A percentile compares a stretch with the other conserved stretches of the same genome.
Evolutionary conservation across 306 rosid species (phyloP).

Genomic region (Echinosophora koreensis): DNA sequence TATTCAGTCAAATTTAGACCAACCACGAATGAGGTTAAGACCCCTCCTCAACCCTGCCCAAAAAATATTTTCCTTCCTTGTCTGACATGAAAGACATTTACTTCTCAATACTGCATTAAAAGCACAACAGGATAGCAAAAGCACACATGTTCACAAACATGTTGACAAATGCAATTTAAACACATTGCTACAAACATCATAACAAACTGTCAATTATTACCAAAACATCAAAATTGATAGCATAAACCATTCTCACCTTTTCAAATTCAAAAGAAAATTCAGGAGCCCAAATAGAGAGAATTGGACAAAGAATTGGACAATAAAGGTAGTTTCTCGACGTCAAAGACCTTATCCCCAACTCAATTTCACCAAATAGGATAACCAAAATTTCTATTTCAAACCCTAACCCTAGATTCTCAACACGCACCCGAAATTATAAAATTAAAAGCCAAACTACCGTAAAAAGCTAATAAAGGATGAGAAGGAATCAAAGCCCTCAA

Average conservation of each 20-base stretch:
- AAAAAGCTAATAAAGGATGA: background rate
- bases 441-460: background rate
- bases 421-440: background rate
- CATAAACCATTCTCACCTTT: constrained; percentile 40
- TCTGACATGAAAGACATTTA: background rate
- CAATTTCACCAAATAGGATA: constrained; percentile 46
- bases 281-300: constrained; percentile 44
- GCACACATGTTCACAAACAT: background rate
- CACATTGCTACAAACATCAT: background rate
- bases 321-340: background rate
- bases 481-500: constrained; percentile 43
- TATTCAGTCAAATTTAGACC: background rate
- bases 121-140: background rate
- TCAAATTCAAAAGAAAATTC: constrained; percentile 30
- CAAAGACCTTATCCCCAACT: constrained; percentile 42
- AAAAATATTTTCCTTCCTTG: background rate
- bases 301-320: background rate
- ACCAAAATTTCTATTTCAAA: constrained; percentile 28
- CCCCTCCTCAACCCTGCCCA: background rate
- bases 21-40: background rate
- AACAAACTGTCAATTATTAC: background rate
- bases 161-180: background rate
- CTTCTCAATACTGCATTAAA: background rate
- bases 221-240: background rate
- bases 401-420: constrained; percentile 64